Base-by-base conservation (phyloP, 805 yeast species). In the Metschnikowia cerradonensis region DNA sequence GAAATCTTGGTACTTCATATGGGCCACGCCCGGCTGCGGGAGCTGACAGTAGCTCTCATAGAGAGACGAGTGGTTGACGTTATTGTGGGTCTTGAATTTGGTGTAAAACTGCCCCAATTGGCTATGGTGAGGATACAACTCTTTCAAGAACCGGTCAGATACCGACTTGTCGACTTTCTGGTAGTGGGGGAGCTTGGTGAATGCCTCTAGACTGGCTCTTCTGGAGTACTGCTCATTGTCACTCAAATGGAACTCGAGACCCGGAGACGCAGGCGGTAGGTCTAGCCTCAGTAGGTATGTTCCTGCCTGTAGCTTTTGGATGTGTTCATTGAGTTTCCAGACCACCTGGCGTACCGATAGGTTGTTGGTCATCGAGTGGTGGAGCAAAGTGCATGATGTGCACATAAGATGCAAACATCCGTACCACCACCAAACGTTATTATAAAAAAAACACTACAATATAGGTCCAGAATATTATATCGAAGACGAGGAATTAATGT, bases 41-140 rank as follows among this genome's bases (percentile, higher is more conserved):
- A 68, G 52, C 22, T 58, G 62, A n/a, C 49, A 38, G 51, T 67
- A 72, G 22, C 62, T 51, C 17, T 59, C 51, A 52, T 52, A 67
- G 14, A 72, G 50, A 19, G 50, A 43, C 15, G 57, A 47, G 47
- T 69, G 72, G 55, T 67, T 61, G 26, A 70, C 60, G 6, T 47
- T 47, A 4, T 45, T 45, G 22, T 39, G 40, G 14, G 50, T 14
- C 34, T 41, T 38, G 15, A 17, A 46, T n/a, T 52, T 46, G 4
- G 49, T 11, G 6, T 38, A 40, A 35, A 58, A 49, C 22, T 32
- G 43, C 8, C 47, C 22, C 31, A 56, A 33, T 4, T 49, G 41
- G 41, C 45, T 51, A 10, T 47, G 22, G 36, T 42, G 47, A 3
- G 61, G 60, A 40, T 55, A 58, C 1, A 58, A 45, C 22, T 42